phyloP scores from a whole-genome alignment of 768 basidiomycete species.

The Gymnopilus dilepis region DNA sequence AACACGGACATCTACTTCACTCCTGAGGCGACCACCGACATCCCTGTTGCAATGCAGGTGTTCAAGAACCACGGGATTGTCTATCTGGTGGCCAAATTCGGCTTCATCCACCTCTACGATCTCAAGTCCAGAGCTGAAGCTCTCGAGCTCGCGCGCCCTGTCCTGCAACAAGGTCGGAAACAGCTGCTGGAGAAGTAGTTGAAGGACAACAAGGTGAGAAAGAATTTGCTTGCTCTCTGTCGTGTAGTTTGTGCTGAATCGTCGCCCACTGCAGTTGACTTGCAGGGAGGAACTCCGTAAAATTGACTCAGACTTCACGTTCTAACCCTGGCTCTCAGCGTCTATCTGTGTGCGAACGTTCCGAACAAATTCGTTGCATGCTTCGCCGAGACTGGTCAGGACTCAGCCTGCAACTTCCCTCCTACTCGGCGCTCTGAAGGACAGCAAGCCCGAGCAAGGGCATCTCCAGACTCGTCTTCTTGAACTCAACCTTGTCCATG shows the following conservation, averaged over 20 bases:
- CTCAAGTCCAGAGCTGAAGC: constrained; percentile 96
- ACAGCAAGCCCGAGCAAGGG: constrained; percentile 96
- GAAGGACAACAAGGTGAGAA: constrained; percentile 93
- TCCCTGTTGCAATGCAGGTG: constrained; percentile 99
- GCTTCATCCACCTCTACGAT: constrained; percentile 99
- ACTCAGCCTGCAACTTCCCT: constrained; percentile 99
- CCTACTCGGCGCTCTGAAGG: constrained; percentile 96
- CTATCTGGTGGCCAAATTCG: constrained; percentile 98
- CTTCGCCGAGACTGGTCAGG: constrained; percentile 98
- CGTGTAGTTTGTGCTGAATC: background rate
- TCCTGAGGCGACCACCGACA: constrained; percentile 96
- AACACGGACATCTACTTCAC: constrained; percentile 99
- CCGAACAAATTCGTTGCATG: constrained; percentile 99
- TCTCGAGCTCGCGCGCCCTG: constrained; percentile 93
- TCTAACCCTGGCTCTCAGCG: constrained; percentile 95
- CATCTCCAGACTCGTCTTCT: constrained; percentile 94
- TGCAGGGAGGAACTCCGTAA: constrained; percentile 99
- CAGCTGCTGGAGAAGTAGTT: constrained; percentile 98
- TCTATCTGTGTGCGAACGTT: constrained; percentile 96
- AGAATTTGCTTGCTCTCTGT: background rate
- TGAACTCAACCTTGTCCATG: constrained; percentile 97
- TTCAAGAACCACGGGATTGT: constrained; percentile 96
- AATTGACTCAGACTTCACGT: constrained; percentile 92
- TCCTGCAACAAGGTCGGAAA: constrained; percentile 94
- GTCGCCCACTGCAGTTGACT: constrained; percentile 65